Conservation (phyloP, 306 rosid genomes). For the Purshia tridentata region DNA sequence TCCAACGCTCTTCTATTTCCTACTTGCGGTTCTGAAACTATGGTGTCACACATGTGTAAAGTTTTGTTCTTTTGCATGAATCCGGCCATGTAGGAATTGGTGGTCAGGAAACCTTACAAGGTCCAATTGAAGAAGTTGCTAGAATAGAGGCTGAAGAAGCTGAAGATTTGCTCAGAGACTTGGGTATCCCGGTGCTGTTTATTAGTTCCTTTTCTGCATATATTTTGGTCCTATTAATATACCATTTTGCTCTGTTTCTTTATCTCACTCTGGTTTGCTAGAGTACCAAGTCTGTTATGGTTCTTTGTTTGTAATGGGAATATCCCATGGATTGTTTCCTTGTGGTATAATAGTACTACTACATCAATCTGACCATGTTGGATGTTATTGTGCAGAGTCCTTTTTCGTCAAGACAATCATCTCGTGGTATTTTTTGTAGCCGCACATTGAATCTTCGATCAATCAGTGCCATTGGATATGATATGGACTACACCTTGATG, state of each 20-base stretch:
- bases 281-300: neutral
- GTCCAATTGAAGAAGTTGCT: constrained; percentile 95
- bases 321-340: neutral
- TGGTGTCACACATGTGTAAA: neutral
- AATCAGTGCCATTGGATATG: constrained; percentile 96
- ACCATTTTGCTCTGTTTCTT: neutral
- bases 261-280: neutral
- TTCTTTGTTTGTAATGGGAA: neutral
- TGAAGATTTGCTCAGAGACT: constrained; percentile 63
- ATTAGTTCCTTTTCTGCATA: constrained; percentile 19
- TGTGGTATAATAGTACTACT: neutral
- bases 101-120: constrained; percentile 60
- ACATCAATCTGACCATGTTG: neutral
- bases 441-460: constrained; percentile 96
- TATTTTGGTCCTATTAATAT: neutral
- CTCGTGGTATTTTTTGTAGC: constrained; percentile 88
- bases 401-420: constrained; percentile 69
- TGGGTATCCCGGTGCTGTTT: constrained; percentile 78
- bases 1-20: constrained; percentile 5
- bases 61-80: constrained; percentile 9
- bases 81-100: constrained; percentile 61
- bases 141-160: constrained; percentile 76
- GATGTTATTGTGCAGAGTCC: constrained; percentile 61
- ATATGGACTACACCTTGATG: constrained; percentile 95
- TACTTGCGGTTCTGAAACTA: neutral